Conservation (phyloP, 805 yeast genomes). For the Brettanomyces anomalus region DNA sequence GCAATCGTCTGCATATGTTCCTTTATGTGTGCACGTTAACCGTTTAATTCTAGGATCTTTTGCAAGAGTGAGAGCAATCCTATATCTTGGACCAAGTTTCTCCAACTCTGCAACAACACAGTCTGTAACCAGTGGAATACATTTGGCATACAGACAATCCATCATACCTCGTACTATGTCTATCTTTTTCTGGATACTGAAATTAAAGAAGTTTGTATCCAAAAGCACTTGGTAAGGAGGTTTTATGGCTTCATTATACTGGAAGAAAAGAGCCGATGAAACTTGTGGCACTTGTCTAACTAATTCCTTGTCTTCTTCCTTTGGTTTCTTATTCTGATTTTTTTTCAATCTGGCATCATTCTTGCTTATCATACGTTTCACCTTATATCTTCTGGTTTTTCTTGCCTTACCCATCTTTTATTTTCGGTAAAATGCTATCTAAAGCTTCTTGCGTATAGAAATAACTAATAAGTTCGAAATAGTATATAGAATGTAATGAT, state of each 20-base stretch:
- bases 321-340: slow-evolving; percentile 30
- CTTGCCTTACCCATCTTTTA: slow-evolving; percentile 84
- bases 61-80: slow-evolving; percentile 88
- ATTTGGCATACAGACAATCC: slow-evolving; percentile 91
- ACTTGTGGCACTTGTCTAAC: slow-evolving; percentile 82
- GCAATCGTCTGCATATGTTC: slow-evolving; percentile 98
- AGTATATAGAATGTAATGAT: not conserved
- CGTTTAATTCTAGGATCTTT: slow-evolving; percentile 88
- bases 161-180: slow-evolving; percentile 95
- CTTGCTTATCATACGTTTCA: slow-evolving; percentile 70
- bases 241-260: slow-evolving; percentile 84
- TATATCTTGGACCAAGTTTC: slow-evolving; percentile 86
- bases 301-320: slow-evolving; percentile 65
- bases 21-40: slow-evolving; percentile 83
- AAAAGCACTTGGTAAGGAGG: slow-evolving; percentile 97
- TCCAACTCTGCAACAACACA: slow-evolving; percentile 98
- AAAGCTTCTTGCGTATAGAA: not conserved
- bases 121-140: slow-evolving; percentile 92
- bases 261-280: slow-evolving; percentile 90
- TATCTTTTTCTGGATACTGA: slow-evolving; percentile 90
- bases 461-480: not conserved
- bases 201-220: slow-evolving; percentile 95
- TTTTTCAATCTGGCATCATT: slow-evolving; percentile 58
- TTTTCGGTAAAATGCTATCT: not conserved
- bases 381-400: slow-evolving; percentile 96